Conservation (phyloP, 148 eudicot genomes). For the Amaranthus hypochondriacus region DNA sequence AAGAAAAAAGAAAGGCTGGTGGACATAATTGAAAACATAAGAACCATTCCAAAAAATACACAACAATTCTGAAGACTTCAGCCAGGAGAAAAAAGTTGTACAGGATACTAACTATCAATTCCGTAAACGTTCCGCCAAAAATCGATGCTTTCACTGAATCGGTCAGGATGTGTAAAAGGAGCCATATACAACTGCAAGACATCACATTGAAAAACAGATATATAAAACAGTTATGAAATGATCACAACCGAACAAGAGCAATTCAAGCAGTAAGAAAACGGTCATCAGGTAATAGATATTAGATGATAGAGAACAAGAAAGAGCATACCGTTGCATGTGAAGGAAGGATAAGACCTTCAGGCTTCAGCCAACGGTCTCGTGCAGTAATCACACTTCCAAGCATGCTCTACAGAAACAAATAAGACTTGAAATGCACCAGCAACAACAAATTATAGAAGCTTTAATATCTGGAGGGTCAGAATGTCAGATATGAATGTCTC, state of each 20-base stretch:
- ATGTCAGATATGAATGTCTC: background rate
- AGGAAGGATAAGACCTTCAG: conserved; percentile 99
- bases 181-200: conserved; percentile 85
- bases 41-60: background rate
- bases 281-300: conserved; percentile 1
- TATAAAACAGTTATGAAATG: conserved; percentile 9
- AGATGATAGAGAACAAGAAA: background rate
- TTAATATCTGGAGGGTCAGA: background rate
- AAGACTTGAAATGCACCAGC: background rate
- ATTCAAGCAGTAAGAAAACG: conserved; percentile 1
- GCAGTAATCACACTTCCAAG: conserved; percentile 94
- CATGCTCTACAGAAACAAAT: conserved; percentile 66
- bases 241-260: conserved; percentile 3
- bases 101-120: conserved; percentile 67
- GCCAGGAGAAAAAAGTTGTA: conserved; percentile 18
- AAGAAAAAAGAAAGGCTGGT: background rate
- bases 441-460: background rate
- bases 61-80: background rate
- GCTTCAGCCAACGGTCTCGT: conserved; percentile 97
- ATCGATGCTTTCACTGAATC: conserved; percentile 83
- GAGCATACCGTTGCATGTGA: conserved; percentile 76
- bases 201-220: conserved; percentile 21
- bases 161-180: conserved; percentile 85
- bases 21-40: background rate
- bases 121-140: conserved; percentile 99